Evolutionary conservation across 1,284 basidiomycete genomes (phyloP), one percentile per base, ranked within the genome.

Genomic region (Nidula niveotomentosa): DNA sequence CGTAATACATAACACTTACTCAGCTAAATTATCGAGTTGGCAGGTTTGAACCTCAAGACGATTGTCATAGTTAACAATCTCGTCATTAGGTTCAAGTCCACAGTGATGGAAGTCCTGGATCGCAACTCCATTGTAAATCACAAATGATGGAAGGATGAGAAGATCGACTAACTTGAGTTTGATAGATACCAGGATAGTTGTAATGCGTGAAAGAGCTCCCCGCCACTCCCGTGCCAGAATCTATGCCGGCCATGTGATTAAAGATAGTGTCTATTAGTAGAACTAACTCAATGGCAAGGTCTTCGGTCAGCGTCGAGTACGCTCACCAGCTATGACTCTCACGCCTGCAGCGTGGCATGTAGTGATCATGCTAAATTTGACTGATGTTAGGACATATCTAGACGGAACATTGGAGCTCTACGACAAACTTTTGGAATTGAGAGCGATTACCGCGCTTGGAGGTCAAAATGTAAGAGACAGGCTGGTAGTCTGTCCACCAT

Each of bases 401-500:
- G 23, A 17, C 6, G 15, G 8, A 30, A 30, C 15, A 8, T 9
- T 17, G 12, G 23, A 30, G n/a, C 23, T 6, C 30, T 30, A 5
- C n/a, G 23, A 61, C 48, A 15, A 35, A 30, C 34, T 43, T 53
- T 54, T 66, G 62, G 60, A 79, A 85, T 58, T 85, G 81, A 1
- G 65, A 49, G 13, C 80, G 73, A 57, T 80, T 73, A 6, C 84
- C 85, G 1, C 81, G 80, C 64, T 86, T 86, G 2, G 81, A 84
- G 1, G 76, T 81, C 49, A 86, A 62, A 34, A 54, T 84, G 62
- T 86, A 86, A 0, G 84, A 85, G 1, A 86, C 84, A 3, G 84
- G 82, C 59, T 88, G 85, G 61, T 88, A 87, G 63, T 86, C 84
- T 0, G 85, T 86, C 85, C 84, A 87, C 85, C 85, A 87, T 61